phyloP scores from a whole-genome alignment of 805 yeast species.

The Candida boidinii region DNA sequence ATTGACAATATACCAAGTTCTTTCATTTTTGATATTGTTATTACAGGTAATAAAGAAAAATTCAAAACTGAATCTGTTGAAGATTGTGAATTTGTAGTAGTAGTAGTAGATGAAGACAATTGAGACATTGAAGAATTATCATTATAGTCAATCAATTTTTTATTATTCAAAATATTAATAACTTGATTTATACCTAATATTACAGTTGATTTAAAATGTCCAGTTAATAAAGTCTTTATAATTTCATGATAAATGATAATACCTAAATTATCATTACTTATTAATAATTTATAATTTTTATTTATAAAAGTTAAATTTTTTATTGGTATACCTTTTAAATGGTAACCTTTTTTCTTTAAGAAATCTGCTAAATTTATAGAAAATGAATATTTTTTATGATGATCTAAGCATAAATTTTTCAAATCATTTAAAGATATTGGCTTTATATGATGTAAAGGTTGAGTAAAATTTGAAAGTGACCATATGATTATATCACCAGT shows the following conservation, averaged over 20 bases:
- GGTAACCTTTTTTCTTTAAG: too few relatives aligned
- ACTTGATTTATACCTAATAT: constrained; percentile 52
- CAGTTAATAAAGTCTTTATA: constrained; percentile 45
- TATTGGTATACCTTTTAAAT: constrained; percentile 29
- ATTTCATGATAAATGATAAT: constrained; percentile 58
- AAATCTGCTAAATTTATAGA: too few relatives aligned
- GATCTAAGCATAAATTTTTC: too few relatives aligned
- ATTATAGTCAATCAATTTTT: constrained; percentile 44
- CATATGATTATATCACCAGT: constrained; percentile 63
- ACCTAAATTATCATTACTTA: constrained; percentile 49
- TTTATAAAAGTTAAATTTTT: constrained; percentile 39
- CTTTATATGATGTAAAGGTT: constrained; percentile 20
- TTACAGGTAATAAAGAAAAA: too few relatives aligned
- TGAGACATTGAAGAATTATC: too few relatives aligned
- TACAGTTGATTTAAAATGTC: constrained; percentile 36
- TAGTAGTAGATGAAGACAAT: too few relatives aligned
- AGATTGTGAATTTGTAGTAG: too few relatives aligned
- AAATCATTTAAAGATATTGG: too few relatives aligned
- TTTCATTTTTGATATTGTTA: too few relatives aligned
- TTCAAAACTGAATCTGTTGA: too few relatives aligned
- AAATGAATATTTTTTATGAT: too few relatives aligned
- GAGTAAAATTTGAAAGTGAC: constrained; percentile 37
- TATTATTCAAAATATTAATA: too few relatives aligned
- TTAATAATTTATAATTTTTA: constrained; percentile 43
- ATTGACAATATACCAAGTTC: constrained; percentile 58